Evolutionary conservation across 1,139 yeast genomes (phyloP), one percentile per base, ranked within the genome.

Genomic region (Taphrina flavorubra): DNA sequence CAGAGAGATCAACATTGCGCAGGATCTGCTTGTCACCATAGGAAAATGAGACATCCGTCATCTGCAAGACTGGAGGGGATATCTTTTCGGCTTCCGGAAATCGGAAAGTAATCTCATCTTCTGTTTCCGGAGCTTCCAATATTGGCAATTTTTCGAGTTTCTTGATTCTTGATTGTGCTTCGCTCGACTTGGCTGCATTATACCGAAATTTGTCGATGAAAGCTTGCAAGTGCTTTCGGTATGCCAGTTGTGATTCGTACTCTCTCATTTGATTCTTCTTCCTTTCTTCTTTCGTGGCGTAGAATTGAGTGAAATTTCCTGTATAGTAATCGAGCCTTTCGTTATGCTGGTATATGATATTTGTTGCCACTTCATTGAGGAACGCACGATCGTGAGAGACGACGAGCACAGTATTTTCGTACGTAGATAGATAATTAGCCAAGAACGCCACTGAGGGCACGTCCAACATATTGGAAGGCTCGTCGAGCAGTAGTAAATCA

Each of bases 381-480:
- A 94, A 94, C 63, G 97, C 92, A 76, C 99, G 87, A 80, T 94
- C 99, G 82, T 94, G 99, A 70, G 99, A 94, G 60, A 94, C 99
- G 51, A 92, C 96, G 74, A 94, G 82, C 6, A 94, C 96, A 0
- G 99, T 94, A 0, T 97, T 86, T 70, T 96, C 92, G 77, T 94
- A 94, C 1, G 60, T 59, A 77, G 91, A 97, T 74, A 94, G 82
- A 77, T 94, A 94, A 74, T 89, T 86, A 11, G 98, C 95, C 77
- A 94, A 84, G 77, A 87, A 94, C 1, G 98, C 94, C 77, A 94
- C 91, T 67, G 98, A 92, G 42, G 99, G 99, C 79, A 94, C 97
- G 85, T 94, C 99, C 96, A 94, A 89, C 97, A 92, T 94, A 88
- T 94, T 94, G 73, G 99, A 92, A 76, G 99, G 99, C 84, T 94